These are phyloP conservation scores for Clathrospora elynae DNA, from an alignment of 2,329 filamentous ascomycete genomes.

Conservation along the genomic window DNA sequence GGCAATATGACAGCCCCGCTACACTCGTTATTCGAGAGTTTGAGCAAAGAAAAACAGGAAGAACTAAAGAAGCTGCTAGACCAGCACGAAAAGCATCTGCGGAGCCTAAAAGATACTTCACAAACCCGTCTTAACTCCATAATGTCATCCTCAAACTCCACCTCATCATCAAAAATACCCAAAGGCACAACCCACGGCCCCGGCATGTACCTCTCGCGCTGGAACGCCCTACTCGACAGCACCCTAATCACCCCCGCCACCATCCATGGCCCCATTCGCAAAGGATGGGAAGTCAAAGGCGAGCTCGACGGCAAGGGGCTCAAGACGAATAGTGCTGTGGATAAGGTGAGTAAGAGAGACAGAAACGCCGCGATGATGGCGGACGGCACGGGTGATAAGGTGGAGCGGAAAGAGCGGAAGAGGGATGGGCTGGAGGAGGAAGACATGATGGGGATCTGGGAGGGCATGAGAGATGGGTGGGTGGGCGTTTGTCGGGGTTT, in stretches of 20 bases:
- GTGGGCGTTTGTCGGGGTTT: conserved; percentile 40
- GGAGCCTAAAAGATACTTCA: conserved; percentile 14
- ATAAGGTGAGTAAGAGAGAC: conserved; percentile 19
- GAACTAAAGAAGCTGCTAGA: conserved; percentile 61
- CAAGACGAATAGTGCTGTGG: conserved; percentile 28
- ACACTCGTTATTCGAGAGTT: conserved; percentile 51
- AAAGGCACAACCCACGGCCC: conserved; percentile 62
- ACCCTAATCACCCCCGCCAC: conserved; percentile 69
- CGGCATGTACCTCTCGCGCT: conserved; percentile 72
- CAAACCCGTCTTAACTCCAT: conserved; percentile 61
- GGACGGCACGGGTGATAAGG: conserved; percentile 34
- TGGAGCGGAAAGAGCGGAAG: conserved; percentile 38
- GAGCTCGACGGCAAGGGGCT: conserved; percentile 43
- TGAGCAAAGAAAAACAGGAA: conserved; percentile 56
- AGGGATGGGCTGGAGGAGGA: conserved; percentile 41
- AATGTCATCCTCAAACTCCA: conserved; percentile 51
- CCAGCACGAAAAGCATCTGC: conserved; percentile 65
- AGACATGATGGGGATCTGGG: conserved; percentile 37
- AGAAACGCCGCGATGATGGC: conserved; percentile 22
- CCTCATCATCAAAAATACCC: conserved; percentile 10
- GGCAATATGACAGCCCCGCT: conserved; percentile 53
- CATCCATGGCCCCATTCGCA: conserved; percentile 58
- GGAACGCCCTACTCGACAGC: conserved; percentile 73
- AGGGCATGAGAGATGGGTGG: conserved; percentile 40
- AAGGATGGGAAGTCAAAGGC: conserved; percentile 47